phyloP scores from a whole-genome alignment of 2,329 filamentous ascomycete genomes.

The Balansia obtecta region DNA sequence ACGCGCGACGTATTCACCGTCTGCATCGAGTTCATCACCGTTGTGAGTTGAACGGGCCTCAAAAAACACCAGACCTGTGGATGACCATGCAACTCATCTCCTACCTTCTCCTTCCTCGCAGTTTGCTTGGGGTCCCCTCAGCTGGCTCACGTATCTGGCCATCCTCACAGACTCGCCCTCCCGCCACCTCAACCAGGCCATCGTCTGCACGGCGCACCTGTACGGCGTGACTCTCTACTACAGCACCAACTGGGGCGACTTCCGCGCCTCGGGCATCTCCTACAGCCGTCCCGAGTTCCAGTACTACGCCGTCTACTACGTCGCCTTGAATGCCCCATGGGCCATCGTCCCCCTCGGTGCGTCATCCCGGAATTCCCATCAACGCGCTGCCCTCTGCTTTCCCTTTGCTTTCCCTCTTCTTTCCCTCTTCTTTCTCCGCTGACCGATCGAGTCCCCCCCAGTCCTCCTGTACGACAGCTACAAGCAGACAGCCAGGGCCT shows the following conservation, averaged over 20 bases:
- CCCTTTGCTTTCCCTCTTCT: too few relatives aligned
- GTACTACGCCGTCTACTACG: slow-evolving; percentile 54
- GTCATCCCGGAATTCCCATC: too few relatives aligned
- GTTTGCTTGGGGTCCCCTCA: slow-evolving; percentile 48
- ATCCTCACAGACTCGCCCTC: slow-evolving; percentile 30
- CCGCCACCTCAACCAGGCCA: slow-evolving; percentile 38
- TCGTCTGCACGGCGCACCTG: slow-evolving; percentile 40
- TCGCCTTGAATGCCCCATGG: slow-evolving; percentile 50
- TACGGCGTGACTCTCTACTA: slow-evolving; percentile 55
- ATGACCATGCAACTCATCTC: too few relatives aligned
- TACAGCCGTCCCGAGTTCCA: slow-evolving; percentile 46
- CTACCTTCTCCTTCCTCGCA: too few relatives aligned
- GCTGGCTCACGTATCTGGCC: slow-evolving; percentile 32
- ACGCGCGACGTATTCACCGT: slow-evolving; percentile 72
- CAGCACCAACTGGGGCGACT: slow-evolving; percentile 40
- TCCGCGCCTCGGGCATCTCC: slow-evolving; percentile 28
- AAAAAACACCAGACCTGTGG: too few relatives aligned
- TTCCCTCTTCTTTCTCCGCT: too few relatives aligned
- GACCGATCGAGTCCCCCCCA: slow-evolving; percentile 5
- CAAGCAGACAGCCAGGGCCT: slow-evolving; percentile 15
- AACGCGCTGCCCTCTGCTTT: too few relatives aligned
- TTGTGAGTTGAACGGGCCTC: too few relatives aligned
- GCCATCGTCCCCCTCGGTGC: slow-evolving; percentile 40
- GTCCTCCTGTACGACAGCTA: slow-evolving; percentile 22
- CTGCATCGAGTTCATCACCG: slow-evolving; percentile 77